Percentiles rank a stretch among this genome's conserved stretches.
These are phyloP conservation scores for Berberis thunbergii DNA, from an alignment of 164 flowering plant species.

Conservation along the genomic window DNA sequence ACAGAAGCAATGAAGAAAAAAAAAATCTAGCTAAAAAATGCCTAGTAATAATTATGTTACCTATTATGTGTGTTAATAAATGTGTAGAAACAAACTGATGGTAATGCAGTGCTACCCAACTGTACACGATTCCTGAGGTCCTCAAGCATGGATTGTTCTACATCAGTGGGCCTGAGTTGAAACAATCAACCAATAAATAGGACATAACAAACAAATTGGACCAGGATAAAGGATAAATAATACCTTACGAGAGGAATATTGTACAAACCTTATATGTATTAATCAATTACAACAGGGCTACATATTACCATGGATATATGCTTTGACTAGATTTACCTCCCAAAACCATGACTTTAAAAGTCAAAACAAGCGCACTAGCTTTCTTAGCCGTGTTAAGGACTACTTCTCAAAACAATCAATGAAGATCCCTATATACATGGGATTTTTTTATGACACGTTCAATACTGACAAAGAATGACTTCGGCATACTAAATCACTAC, in stretches of 20 bases:
- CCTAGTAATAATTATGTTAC: slow-evolving; percentile 24
- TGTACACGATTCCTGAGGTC: slow-evolving; percentile 91
- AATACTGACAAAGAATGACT: no score
- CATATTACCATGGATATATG: no score
- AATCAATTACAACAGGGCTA: no score
- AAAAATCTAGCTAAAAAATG: background rate
- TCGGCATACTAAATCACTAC: no score
- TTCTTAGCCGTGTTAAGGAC: background rate
- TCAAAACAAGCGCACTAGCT: background rate
- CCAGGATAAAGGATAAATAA: background rate
- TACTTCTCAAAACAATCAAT: background rate
- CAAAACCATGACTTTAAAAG: background rate
- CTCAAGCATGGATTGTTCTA: slow-evolving; percentile 80
- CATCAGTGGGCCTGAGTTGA: slow-evolving; percentile 57
- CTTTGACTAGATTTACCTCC: background rate
- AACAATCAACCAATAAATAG: background rate
- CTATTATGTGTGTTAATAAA: slow-evolving; percentile 84
- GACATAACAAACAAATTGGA: background rate
- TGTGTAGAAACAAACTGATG: slow-evolving; percentile 92
- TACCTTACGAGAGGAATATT: background rate
- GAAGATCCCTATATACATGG: background rate
- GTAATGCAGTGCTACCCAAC: slow-evolving; percentile 69
- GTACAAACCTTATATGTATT: background rate
- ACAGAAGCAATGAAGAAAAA: background rate
- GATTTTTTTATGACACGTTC: no score